Percentiles rank a stretch among this genome's conserved stretches.
Conservation (phyloP, 352 stramenopile species). For the Globisporangium recalcitrans region DNA sequence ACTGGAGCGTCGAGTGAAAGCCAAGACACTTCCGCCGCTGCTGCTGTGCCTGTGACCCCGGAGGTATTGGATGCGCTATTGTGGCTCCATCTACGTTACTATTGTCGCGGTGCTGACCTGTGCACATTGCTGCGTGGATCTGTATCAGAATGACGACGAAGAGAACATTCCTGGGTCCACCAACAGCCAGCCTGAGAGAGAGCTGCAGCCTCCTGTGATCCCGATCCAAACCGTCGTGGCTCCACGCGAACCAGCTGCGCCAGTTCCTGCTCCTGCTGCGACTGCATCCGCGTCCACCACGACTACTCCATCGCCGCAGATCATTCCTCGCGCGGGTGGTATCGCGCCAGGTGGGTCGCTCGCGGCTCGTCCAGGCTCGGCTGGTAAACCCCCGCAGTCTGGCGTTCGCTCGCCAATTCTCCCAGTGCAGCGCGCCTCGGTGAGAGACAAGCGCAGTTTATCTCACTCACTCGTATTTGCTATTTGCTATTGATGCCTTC, state of each 20-base stretch:
- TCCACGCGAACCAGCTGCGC: not conserved
- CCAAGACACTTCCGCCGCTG: too few species aligned
- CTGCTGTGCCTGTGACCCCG: slow-evolving; percentile 10
- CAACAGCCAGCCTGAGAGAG: slow-evolving; percentile 2
- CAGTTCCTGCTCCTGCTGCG: not conserved
- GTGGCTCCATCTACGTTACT: not conserved
- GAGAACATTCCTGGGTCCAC: not conserved
- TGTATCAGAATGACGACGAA: slow-evolving; percentile 11
- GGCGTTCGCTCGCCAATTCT: slow-evolving; percentile 33
- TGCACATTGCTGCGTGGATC: not conserved
- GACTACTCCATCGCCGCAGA: not conserved
- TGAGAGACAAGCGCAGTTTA: not conserved
- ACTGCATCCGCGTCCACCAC: not conserved
- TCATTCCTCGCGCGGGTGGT: not conserved
- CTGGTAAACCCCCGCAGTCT: slow-evolving; percentile 1
- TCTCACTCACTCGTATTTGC: too few species aligned
- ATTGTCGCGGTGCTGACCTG: not conserved
- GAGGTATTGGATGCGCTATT: slow-evolving; percentile 2
- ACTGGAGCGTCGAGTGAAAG: not conserved
- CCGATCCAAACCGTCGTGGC: slow-evolving; percentile 1
- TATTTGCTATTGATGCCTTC: not conserved
- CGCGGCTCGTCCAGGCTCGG: slow-evolving; percentile 10
- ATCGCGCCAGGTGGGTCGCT: slow-evolving; percentile 17
- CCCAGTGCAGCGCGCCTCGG: slow-evolving; percentile 30
- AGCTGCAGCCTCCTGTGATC: slow-evolving; percentile 4